Base-by-base conservation (phyloP, 2,329 filamentous ascomycete genomes). In the Orbilia brochopaga region DNA sequence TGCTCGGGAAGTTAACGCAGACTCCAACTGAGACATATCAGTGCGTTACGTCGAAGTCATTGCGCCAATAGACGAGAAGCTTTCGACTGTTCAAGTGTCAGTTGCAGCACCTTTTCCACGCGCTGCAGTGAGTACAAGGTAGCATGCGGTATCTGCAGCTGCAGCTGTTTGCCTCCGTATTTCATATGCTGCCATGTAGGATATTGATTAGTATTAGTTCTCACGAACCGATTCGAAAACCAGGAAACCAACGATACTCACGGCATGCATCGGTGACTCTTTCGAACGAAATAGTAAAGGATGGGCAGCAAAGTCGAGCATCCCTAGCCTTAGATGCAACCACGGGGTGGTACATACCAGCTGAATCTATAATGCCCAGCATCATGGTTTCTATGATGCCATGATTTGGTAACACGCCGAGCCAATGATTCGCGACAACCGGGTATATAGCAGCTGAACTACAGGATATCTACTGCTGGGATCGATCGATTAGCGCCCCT, bases 401-500 rank as follows among this genome's bases (percentile, higher is more conserved):
- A 48, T 48, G 44, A 48, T 48, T 15, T 19, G 44, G n/a, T 48
- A 19, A 48, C 19, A 21, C 8, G 19, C 44, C 44, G 8, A 53
- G 50, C 67, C 67, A 72, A 72, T 72, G 52, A 48, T 50, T 13
- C 64, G 27, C 19, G 50, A 30, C 55, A 35, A 44, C 23, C 24
- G 15, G 17, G 51, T 19, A 35, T 17, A 17, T 24, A 32, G 37
- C 50, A 72, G 67, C 67, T 72, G 67, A 65, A 57, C 30, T 51
- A n/a, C 42, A 46, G 42, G 15, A 46, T 3, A 21, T 5, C 4
- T 46, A n/a, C 42, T 46, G 19, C 42, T 32, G 51, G 54, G 66
- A 27, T 60, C 48, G 66, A 70, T 70, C 24, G 21, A 50, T 70
- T 70, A 70, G 66, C 66, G 66, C 66, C 59, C 46, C 23, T 23